Base-by-base conservation (phyloP, 2,329 filamentous ascomycete genomes). In the Aulographum hederae region DNA sequence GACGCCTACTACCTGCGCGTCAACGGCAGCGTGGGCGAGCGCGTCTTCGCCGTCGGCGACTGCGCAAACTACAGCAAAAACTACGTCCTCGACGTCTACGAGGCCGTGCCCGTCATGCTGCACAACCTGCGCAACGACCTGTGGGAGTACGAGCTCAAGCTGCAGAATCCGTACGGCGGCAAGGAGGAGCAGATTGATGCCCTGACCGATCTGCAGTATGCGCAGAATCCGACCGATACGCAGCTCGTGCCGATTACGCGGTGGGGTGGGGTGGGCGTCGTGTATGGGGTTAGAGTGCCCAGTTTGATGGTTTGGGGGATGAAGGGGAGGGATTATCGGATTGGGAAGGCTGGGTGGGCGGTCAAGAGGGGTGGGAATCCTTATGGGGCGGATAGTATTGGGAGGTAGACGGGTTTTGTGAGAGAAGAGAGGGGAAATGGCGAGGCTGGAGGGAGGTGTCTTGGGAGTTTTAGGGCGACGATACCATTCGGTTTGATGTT, bases 1-100 rank as follows among this genome's bases (percentile, higher is more conserved):
- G 58, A 69, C 40, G 39, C 38, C 0, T 32, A 41, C 6, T 64
- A 58, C 1, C 48, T 63, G 3, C 57, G 62, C 14, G 58, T 63
- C 26, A 28, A 51, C 47, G 0, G 51, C 14, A 34, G 37, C 0
- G 37, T 39, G 1, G 42, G 48, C 6, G 34, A 40, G 1, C 37
- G 48, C 11, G 43, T 54, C 32, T 56, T 53, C 38, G 46, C 46
- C 29, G 37, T 54, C 23, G 53, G 51, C 31, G 51, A 56, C 38
- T 46, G 41, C 19, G 48, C 48, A 4, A 38, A 39, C 5, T 50
- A 47, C 32, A 43, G 39, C 17, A 41, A 36, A 20, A 53, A 52
- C 20, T 44, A 44, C 27, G 38, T 52, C 12, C 40, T 45, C 20
- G 46, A 53, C 34, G 47, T 54, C 18, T 51, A 51, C 37, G 42